Percentiles rank a stretch among this genome's conserved stretches.
These are phyloP conservation scores for Phellopilus nigrolimitatus DNA, from an alignment of 1,284 basidiomycete species.

Conservation along the genomic window DNA sequence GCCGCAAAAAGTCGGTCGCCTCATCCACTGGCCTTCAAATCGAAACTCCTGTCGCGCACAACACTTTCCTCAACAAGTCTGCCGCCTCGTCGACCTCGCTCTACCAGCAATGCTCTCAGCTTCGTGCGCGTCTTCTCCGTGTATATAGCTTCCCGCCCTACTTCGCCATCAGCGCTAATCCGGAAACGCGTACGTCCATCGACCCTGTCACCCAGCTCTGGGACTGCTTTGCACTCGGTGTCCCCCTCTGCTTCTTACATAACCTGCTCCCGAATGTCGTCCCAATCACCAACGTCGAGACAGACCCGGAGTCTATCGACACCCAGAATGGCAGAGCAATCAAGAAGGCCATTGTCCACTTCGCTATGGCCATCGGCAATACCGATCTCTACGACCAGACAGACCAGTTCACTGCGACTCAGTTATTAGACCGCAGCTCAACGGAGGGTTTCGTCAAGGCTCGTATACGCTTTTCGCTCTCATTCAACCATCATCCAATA, in stretches of 20 bases:
- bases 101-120: slow-evolving; percentile 81
- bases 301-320: slow-evolving; percentile 59
- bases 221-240: slow-evolving; percentile 90
- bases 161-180: slow-evolving; percentile 53
- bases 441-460: slow-evolving; percentile 97
- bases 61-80: slow-evolving; percentile 82
- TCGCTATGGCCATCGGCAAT: slow-evolving; percentile 61
- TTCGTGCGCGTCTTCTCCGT: slow-evolving; percentile 69
- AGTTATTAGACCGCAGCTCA: slow-evolving; percentile 85
- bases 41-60: slow-evolving; percentile 69
- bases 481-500: slow-evolving; percentile 9
- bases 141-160: slow-evolving; percentile 68
- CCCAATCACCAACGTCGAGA: slow-evolving; percentile 62
- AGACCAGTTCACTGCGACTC: slow-evolving; percentile 80
- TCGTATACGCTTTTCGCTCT: slow-evolving; percentile 25
- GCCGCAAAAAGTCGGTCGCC: slow-evolving; percentile 78
- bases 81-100: slow-evolving; percentile 78
- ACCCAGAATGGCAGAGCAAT: slow-evolving; percentile 69
- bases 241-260: slow-evolving; percentile 92
- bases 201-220: slow-evolving; percentile 91
- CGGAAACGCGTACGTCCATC: slow-evolving; percentile 64
- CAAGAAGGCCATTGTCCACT: slow-evolving; percentile 76
- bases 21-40: slow-evolving; percentile 61
- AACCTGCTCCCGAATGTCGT: slow-evolving; percentile 77
- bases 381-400: slow-evolving; percentile 54